Base-by-base conservation (phyloP, 805 yeast genomes). In the Ogataea pini region DNA sequence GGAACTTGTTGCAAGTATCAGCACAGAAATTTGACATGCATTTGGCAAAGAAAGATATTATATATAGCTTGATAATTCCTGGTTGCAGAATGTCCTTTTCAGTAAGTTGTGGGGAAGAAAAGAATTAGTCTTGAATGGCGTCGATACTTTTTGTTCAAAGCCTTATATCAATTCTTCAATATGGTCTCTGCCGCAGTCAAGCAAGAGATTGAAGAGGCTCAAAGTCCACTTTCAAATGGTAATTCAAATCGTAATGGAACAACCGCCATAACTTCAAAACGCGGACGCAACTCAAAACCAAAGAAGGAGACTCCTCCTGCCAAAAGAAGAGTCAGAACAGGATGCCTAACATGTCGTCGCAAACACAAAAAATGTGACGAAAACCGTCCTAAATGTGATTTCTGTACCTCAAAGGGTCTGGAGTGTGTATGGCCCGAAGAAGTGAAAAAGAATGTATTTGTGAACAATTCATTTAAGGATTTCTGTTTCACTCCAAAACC, bases 341-440 rank as follows among this genome's bases (percentile, higher is more conserved):
- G 82, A 53, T 77, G 82, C 58, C 63, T 75, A 37, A 77, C 80
- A 8, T 77, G 82, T 55, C 69, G 82, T 31, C 76, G 76, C 46
- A 68, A 78, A 44, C 82, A 77, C 58, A 73, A 76, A 66, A 77
- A 77, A 54, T 77, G 84, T 61, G 83, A 78, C 60, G 84, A 79
- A 56, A 75, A 72, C 46, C 59, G 69, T 38, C 83, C 84, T 2
- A 74, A 73, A 25, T 79, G 85, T 60, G 63, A 68, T 8, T 72
- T 72, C 40, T 78, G 83, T 55, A 42, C 59, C 9, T 50, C 62
- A 7, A 72, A 73, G 51, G 56, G 62, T 36, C 46, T 72, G 57
- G 72, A 57, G 46, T 69, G 72, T 52, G 60, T 66, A 25, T 69
- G 72, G 72, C 72, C 71, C 1, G 65, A 62, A 46, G 60, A 61